Evolutionary conservation across 352 stramenopile genomes (phyloP).

Genomic region (Phytopythium boreale): DNA sequence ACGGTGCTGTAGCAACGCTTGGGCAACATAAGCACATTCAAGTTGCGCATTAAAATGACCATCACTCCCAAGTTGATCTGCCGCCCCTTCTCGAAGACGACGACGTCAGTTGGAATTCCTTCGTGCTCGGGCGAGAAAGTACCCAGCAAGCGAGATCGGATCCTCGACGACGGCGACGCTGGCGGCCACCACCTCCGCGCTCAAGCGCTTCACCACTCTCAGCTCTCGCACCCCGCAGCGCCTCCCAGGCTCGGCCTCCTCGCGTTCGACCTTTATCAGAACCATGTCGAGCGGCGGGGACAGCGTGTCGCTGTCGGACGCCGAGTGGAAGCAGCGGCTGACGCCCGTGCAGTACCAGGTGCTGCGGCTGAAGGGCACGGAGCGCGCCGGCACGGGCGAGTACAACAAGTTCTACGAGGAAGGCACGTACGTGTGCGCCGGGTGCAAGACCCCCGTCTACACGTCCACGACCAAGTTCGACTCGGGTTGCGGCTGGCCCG

Average conservation of each 20-base stretch:
- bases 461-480: slow-evolving; percentile 89
- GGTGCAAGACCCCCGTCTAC: slow-evolving; percentile 87
- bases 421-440: slow-evolving; percentile 86
- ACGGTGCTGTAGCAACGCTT: not conserved
- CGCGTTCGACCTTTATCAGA: not conserved
- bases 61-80: not conserved
- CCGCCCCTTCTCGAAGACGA: not conserved
- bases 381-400: slow-evolving; percentile 83
- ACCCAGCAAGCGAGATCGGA: too few species aligned
- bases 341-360: slow-evolving; percentile 81
- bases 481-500: slow-evolving; percentile 88
- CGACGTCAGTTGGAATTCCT: not conserved
- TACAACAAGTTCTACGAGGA: slow-evolving; percentile 88
- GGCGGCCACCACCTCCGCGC: not conserved
- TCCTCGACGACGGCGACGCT: not conserved
- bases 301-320: slow-evolving; percentile 46
- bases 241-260: not conserved
- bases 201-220: not conserved
- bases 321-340: slow-evolving; percentile 83
- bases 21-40: not conserved
- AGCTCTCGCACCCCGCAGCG: not conserved
- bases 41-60: not conserved
- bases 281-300: slow-evolving; percentile 10
- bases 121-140: not conserved
- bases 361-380: slow-evolving; percentile 89